phyloP scores from a whole-genome alignment of 768 basidiomycete species.

The Lactarius vividus region DNA sequence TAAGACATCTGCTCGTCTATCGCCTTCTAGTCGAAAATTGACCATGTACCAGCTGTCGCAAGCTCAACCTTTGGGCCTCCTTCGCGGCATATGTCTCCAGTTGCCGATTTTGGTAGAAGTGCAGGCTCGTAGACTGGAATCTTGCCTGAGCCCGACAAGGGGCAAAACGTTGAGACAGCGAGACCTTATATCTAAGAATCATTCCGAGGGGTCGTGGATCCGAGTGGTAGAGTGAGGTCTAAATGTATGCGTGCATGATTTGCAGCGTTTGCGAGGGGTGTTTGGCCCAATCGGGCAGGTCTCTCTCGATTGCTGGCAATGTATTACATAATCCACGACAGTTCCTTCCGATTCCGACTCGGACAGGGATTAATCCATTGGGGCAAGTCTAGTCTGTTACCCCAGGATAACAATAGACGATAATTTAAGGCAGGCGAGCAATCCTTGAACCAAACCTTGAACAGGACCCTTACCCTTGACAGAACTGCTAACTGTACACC shows the following conservation, averaged over 20 bases:
- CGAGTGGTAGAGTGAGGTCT: neutral
- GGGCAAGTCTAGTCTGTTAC: no score
- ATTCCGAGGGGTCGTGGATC: neutral
- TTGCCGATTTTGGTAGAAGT: conserved; percentile 81
- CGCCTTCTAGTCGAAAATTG: neutral
- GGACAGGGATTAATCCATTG: no score
- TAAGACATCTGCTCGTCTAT: conserved; percentile 11
- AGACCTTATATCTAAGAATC: neutral
- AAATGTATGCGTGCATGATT: neutral
- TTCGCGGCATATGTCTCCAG: conserved; percentile 77
- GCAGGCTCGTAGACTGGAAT: conserved; percentile 29
- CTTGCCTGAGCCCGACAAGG: conserved; percentile 8
- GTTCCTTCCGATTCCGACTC: neutral
- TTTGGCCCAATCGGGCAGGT: neutral
- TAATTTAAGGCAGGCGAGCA: no score
- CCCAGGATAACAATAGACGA: no score
- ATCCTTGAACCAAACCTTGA: no score
- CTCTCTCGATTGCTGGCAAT: no score
- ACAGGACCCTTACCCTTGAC: no score
- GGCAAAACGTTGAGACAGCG: neutral
- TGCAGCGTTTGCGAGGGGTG: neutral
- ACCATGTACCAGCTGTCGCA: conserved; percentile 69
- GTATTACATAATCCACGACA: no score
- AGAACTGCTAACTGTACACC: neutral
- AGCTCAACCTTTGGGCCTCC: conserved; percentile 65